These are phyloP conservation scores for Globisporangium nodosum DNA, from an alignment of 352 stramenopile genomes.

Conservation along the genomic window DNA sequence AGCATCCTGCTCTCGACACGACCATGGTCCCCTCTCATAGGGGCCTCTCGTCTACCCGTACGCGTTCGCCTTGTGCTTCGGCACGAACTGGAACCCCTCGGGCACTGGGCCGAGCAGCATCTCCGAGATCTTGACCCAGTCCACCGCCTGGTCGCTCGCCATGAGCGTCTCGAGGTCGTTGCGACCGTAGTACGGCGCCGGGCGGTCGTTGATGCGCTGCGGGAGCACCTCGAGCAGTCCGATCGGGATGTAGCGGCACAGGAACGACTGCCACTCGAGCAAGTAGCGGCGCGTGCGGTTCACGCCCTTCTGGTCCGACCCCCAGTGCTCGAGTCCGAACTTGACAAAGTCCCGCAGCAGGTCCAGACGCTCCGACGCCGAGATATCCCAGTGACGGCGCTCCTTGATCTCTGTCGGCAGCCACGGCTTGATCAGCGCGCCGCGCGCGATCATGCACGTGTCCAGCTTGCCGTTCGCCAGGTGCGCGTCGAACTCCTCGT, in stretches of 20 bases:
- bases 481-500: constrained; percentile 80
- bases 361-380: constrained; percentile 88
- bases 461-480: constrained; percentile 79
- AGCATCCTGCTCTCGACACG: neutral
- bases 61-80: constrained; percentile 97
- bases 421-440: constrained; percentile 99
- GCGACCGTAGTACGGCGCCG: constrained; percentile 89
- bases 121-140: constrained; percentile 99
- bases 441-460: constrained; percentile 88
- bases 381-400: constrained; percentile 96
- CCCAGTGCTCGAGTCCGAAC: constrained; percentile 99
- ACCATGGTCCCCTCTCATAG: too few relatives aligned
- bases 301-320: constrained; percentile 97
- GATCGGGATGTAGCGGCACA: constrained; percentile 97
- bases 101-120: constrained; percentile 96
- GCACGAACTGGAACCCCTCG: constrained; percentile 91
- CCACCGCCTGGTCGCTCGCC: constrained; percentile 90
- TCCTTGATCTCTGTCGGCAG: constrained; percentile 99
- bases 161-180: constrained; percentile 98
- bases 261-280: constrained; percentile 98
- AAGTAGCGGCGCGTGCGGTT: constrained; percentile 97
- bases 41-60: constrained; percentile 48
- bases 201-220: constrained; percentile 97
- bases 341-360: constrained; percentile 96
- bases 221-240: constrained; percentile 93